These are phyloP conservation scores for Austroboletus eburneus DNA, from an alignment of 768 basidiomycete genomes.

Conservation along the genomic window DNA sequence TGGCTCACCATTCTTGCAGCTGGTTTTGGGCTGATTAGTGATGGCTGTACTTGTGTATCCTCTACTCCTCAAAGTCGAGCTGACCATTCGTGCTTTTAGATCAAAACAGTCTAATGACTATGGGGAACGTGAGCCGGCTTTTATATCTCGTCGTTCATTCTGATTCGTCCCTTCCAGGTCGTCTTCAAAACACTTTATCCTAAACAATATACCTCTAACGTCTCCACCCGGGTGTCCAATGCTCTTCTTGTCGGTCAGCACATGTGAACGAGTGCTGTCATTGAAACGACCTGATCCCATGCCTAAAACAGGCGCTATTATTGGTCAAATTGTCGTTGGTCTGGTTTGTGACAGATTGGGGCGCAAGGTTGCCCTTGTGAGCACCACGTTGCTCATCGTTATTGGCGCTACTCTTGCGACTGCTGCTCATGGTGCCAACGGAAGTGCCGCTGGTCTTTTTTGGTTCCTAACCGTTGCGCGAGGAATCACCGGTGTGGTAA, in stretches of 20 bases:
- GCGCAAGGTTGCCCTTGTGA: slow-evolving; percentile 70
- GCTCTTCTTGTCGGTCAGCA: slow-evolving; percentile 60
- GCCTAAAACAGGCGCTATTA: slow-evolving; percentile 45
- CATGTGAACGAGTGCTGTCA: not conserved
- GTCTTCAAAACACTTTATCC: slow-evolving; percentile 64
- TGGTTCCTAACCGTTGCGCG: slow-evolving; percentile 74
- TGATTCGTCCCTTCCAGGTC: slow-evolving; percentile 40
- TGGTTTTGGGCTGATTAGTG: slow-evolving; percentile 62
- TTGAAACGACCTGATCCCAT: slow-evolving; percentile 1
- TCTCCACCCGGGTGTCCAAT: slow-evolving; percentile 70
- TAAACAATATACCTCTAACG: slow-evolving; percentile 50
- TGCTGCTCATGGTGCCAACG: slow-evolving; percentile 58
- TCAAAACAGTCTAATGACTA: slow-evolving; percentile 69
- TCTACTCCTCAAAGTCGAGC: slow-evolving; percentile 1
- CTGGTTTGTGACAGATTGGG: slow-evolving; percentile 69
- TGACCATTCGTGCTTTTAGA: slow-evolving; percentile 35
- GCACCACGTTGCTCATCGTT: slow-evolving; percentile 66
- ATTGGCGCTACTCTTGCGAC: slow-evolving; percentile 65
- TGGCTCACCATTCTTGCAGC: slow-evolving; percentile 63
- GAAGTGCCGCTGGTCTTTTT: slow-evolving; percentile 55
- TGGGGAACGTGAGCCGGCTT: slow-evolving; percentile 48
- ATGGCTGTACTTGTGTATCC: slow-evolving; percentile 43
- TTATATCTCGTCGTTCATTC: not conserved
- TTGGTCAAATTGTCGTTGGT: slow-evolving; percentile 61
- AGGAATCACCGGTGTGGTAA: slow-evolving; percentile 64